Percentiles rank a stretch among this genome's conserved stretches.
phyloP scores from a whole-genome alignment of 805 yeast genomes.

The Millerago galiae region DNA sequence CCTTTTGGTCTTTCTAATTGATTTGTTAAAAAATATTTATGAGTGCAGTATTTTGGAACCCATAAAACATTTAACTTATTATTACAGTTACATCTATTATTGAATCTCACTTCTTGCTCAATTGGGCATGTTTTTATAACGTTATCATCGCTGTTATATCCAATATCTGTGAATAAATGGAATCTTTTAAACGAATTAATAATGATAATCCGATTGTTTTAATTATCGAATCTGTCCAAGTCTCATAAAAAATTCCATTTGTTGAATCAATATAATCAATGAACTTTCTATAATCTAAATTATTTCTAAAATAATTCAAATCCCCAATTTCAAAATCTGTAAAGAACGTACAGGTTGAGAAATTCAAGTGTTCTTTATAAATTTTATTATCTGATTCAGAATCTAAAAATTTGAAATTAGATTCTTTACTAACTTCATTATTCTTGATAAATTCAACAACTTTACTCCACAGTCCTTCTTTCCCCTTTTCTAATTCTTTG shows the following conservation, averaged over 20 bases:
- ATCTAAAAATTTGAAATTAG: neutral
- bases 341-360: slow-evolving; percentile 84
- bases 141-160: neutral
- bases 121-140: neutral
- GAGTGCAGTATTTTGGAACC: slow-evolving; percentile 65
- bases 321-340: slow-evolving; percentile 80
- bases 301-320: slow-evolving; percentile 65
- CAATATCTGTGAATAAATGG: neutral
- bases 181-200: slow-evolving; percentile 60
- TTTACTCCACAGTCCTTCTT: neutral
- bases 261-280: slow-evolving; percentile 63
- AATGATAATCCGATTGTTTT: slow-evolving; percentile 82
- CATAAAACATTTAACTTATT: slow-evolving; percentile 68
- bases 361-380: slow-evolving; percentile 18
- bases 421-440: neutral
- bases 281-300: slow-evolving; percentile 54
- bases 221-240: slow-evolving; percentile 92
- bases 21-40: slow-evolving; percentile 50
- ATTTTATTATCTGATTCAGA: neutral
- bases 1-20: slow-evolving; percentile 56
- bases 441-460: neutral
- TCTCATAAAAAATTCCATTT: slow-evolving; percentile 83
- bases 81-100: slow-evolving; percentile 23
- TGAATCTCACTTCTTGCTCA: neutral
- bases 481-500: slow-evolving; percentile 51